phyloP scores from a whole-genome alignment of 2,329 filamentous ascomycete species.

The Tolypocladium capitatum region DNA sequence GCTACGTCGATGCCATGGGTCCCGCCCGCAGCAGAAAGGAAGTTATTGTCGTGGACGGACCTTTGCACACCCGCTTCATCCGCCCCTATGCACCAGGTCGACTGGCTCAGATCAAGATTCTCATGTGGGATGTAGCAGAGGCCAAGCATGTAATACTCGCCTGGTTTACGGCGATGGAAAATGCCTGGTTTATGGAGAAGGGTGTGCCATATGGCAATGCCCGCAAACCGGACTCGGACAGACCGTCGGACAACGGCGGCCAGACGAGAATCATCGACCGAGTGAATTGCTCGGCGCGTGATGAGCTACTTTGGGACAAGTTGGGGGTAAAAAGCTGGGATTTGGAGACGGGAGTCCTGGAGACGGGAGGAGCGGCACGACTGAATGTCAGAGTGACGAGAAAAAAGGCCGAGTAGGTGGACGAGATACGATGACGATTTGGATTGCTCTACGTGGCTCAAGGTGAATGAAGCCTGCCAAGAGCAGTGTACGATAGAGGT shows the following conservation, averaged over 20 bases:
- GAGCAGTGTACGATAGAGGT: background rate
- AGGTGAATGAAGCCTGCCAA: background rate
- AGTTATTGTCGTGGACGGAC: slow-evolving; percentile 15
- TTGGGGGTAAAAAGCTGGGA: slow-evolving; percentile 21
- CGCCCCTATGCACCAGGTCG: slow-evolving; percentile 9
- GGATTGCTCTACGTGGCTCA: background rate
- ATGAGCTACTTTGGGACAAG: slow-evolving; percentile 14
- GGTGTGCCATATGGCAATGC: slow-evolving; percentile 9
- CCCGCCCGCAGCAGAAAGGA: slow-evolving; percentile 5
- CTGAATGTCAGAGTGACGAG: slow-evolving; percentile 5
- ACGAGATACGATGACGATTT: background rate
- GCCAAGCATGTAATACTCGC: slow-evolving; percentile 18
- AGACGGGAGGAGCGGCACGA: slow-evolving; percentile 22
- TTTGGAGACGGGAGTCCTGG: slow-evolving; percentile 19
- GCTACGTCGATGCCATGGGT: slow-evolving; percentile 25
- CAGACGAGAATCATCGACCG: background rate
- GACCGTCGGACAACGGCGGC: background rate
- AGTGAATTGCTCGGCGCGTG: background rate
- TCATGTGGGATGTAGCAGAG: slow-evolving; percentile 18
- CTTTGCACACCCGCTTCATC: slow-evolving; percentile 16
- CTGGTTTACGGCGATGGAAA: slow-evolving; percentile 25
- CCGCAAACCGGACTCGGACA: background rate
- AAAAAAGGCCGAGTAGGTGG: background rate
- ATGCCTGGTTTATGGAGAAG: slow-evolving; percentile 19
- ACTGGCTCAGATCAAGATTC: slow-evolving; percentile 18